Conservation (phyloP, 192 early-diverging fungal genomes). For the Podila epicladia region DNA sequence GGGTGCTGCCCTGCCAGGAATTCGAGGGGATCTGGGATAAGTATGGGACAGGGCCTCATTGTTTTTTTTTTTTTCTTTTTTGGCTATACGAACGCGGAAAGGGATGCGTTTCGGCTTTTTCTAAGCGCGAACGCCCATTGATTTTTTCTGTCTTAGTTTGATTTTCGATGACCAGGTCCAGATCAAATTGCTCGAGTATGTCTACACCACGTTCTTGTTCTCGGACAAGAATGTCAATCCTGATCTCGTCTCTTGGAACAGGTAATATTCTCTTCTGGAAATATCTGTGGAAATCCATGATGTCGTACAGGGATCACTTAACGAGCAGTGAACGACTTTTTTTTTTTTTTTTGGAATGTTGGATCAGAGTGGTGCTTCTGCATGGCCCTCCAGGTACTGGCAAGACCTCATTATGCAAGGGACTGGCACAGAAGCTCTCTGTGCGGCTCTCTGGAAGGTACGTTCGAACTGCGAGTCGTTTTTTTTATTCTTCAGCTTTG, state of each 20-base stretch:
- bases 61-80: neutral
- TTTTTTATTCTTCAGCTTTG: no score
- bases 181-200: constrained; percentile 64
- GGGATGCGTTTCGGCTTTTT: neutral
- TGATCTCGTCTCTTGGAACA: constrained; percentile 68
- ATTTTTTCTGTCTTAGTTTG: constrained; percentile 30
- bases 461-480: no score
- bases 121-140: neutral
- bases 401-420: constrained; percentile 73
- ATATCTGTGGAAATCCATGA: neutral
- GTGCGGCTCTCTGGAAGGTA: constrained; percentile 61
- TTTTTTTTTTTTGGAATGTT: neutral
- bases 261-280: constrained; percentile 6
- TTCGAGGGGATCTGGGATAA: constrained; percentile 64
- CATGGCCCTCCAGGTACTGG: constrained; percentile 79
- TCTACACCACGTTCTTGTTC: constrained; percentile 70
- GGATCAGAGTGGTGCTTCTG: constrained; percentile 61
- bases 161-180: constrained; percentile 69
- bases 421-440: constrained; percentile 70
- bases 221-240: constrained; percentile 63
- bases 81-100: neutral
- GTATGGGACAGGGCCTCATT: constrained; percentile 22
- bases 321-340: neutral
- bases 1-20: constrained; percentile 55
- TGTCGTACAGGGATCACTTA: no score